Conservation (phyloP, 306 rosid genomes). For the Aeschynomene evenia region DNA sequence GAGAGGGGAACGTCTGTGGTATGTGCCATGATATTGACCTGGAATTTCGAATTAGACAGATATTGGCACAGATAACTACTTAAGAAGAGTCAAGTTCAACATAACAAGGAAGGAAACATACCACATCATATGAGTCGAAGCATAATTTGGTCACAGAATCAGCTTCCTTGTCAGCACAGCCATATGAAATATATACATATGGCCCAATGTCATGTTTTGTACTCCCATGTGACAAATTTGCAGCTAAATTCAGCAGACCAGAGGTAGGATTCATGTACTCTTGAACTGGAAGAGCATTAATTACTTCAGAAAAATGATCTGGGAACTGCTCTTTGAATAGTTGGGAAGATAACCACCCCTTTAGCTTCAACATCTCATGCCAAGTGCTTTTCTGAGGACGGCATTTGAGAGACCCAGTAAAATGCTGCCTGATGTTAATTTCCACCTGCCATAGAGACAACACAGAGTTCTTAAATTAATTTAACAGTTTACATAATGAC, state of each 20-base stretch:
- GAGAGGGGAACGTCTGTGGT: slow-evolving; percentile 71
- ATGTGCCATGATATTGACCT: slow-evolving; percentile 93
- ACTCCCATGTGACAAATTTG: slow-evolving; percentile 69
- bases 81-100: slow-evolving; percentile 7
- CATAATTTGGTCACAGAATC: slow-evolving; percentile 72
- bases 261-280: slow-evolving; percentile 90
- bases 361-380: slow-evolving; percentile 72
- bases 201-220: slow-evolving; percentile 85
- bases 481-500: slow-evolving; percentile 5
- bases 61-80: slow-evolving; percentile 25
- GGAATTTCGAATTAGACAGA: slow-evolving; percentile 35
- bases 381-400: slow-evolving; percentile 56
- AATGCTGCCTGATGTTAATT: slow-evolving; percentile 80
- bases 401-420: slow-evolving; percentile 74
- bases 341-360: slow-evolving; percentile 89
- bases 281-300: slow-evolving; percentile 75
- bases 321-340: slow-evolving; percentile 91
- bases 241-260: slow-evolving; percentile 86
- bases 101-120: slow-evolving; percentile 40
- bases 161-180: slow-evolving; percentile 61
- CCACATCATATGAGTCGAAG: slow-evolving; percentile 85
- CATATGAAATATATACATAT: slow-evolving; percentile 76
- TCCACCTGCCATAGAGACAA: slow-evolving; percentile 78
- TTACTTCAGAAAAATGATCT: slow-evolving; percentile 74
- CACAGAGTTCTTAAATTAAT: slow-evolving; percentile 1